Percentiles rank a stretch among this genome's conserved stretches.
phyloP scores from a whole-genome alignment of 768 basidiomycete genomes.

The Tremella fuciformis region DNA sequence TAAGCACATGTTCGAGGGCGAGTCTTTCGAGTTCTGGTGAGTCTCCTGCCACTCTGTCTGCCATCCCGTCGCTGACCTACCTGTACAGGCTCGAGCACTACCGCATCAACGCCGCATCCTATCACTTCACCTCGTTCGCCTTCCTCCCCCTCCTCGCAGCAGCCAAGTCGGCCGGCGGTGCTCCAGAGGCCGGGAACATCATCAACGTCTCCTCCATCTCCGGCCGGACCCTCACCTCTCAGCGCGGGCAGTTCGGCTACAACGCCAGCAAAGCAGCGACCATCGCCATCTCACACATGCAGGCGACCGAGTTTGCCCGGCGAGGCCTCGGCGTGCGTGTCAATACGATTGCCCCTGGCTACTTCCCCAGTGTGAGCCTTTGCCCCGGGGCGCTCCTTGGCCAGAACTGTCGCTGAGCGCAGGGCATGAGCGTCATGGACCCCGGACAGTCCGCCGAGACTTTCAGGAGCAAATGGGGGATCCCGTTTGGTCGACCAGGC shows the following conservation, averaged over 20 bases:
- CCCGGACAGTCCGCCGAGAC: constrained; percentile 10
- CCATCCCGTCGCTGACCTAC: neutral
- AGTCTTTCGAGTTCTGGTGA: constrained; percentile 34
- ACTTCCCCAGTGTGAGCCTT: constrained; percentile 39
- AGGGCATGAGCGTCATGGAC: constrained; percentile 4
- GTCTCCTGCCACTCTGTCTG: too few species aligned
- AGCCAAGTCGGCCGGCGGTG: constrained; percentile 56
- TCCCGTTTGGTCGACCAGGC: constrained; percentile 47
- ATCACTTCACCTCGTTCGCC: constrained; percentile 73
- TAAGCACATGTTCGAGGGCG: constrained; percentile 39
- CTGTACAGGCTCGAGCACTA: constrained; percentile 33
- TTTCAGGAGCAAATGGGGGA: constrained; percentile 19
- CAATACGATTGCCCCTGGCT: constrained; percentile 41
- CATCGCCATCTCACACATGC: constrained; percentile 35
- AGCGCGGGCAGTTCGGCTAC: constrained; percentile 55
- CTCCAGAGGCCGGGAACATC: constrained; percentile 54
- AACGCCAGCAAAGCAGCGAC: constrained; percentile 53
- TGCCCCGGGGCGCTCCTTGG: too few species aligned
- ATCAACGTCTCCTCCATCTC: constrained; percentile 56
- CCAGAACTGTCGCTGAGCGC: too few species aligned
- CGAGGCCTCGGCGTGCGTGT: constrained; percentile 39
- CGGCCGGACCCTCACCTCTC: constrained; percentile 54
- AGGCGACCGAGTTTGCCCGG: constrained; percentile 43
- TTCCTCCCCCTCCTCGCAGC: constrained; percentile 77
- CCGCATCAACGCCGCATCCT: constrained; percentile 49